Base-by-base conservation (phyloP, 805 yeast genomes). In the Cyberlindnera americana region DNA sequence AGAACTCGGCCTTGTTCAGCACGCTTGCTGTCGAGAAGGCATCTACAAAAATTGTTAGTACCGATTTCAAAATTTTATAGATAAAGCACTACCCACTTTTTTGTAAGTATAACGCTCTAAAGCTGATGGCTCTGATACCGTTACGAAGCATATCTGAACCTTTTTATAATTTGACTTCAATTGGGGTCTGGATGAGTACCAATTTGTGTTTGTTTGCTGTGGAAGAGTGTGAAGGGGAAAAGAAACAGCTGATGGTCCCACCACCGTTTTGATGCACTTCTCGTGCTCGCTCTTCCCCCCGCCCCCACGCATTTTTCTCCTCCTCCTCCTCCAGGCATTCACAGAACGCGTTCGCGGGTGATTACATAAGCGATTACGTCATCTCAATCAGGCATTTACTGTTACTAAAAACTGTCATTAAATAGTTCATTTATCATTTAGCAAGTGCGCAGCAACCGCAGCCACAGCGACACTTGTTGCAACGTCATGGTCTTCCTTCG, bases 1-100 rank as follows among this genome's bases (percentile, higher is more conserved):
- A 88, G 49, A 76, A 59, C 38, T 60, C 56, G 11, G 67, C 69
- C 37, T 57, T 54, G 19, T 35, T 38, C 4, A 52, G 21, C 8
- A 41, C 38, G n/a, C 37, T 25, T 7, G 60, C 44, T 7, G 50
- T 43, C 38, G 61, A 64, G 37, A 66, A 37, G 15, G 29, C 33
- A 27, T 19, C 32, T 27, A 19, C 24, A 22, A 4, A 8, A 18
- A 13, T n/a, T n/a, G 29, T 31, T 41, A 35, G 35, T n/a, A 35
- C 19, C 27, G 13, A 6, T 19, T 6, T 13, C 14, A 15, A n/a
- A n/a, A n/a, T n/a, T n/a, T n/a, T n/a, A 21, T 10, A 21, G 10
- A 6, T 21, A 21, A 14, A n/a, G 18, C 12, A 9, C 15, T 3
- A 41, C 48, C 32, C 27, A 44, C 48, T 29, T 38, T 41, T 44